Conservation (phyloP, 225 moss, liverwort and hornwort genomes). For the Bryum argenteum region DNA sequence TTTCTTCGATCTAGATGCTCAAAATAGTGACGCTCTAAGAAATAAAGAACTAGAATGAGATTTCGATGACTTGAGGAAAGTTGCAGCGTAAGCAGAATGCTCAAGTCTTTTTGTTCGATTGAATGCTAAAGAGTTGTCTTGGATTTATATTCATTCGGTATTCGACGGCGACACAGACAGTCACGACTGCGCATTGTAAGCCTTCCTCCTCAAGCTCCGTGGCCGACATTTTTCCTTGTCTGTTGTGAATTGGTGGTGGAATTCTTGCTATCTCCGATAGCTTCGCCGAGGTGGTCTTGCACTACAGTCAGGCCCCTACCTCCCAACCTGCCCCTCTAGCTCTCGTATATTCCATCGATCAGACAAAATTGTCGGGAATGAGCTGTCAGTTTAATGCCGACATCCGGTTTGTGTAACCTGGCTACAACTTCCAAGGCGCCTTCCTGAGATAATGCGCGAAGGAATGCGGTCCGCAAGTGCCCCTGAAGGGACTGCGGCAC, state of each 20-base stretch:
- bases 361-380: slow-evolving; percentile 18
- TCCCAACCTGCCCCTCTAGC: slow-evolving; percentile 4
- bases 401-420: neutral
- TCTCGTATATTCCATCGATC: neutral
- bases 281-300: neutral
- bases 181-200: neutral
- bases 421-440: neutral
- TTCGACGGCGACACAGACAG: neutral
- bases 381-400: neutral
- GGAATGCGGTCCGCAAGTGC: neutral
- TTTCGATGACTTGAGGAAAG: neutral
- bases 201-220: neutral
- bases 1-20: too few relatives aligned
- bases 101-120: too few relatives aligned
- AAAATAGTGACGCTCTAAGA: too few relatives aligned
- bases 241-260: slow-evolving; percentile 2
- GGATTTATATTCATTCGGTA: neutral
- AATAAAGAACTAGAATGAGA: too few relatives aligned
- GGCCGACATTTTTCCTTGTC: neutral
- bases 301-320: slow-evolving; percentile 14
- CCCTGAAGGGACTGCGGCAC: neutral
- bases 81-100: neutral
- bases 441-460: neutral
- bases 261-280: neutral
- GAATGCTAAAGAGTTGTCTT: too few relatives aligned